phyloP scores from a whole-genome alignment of 805 yeast species.

The Cyberlindnera japonica region DNA sequence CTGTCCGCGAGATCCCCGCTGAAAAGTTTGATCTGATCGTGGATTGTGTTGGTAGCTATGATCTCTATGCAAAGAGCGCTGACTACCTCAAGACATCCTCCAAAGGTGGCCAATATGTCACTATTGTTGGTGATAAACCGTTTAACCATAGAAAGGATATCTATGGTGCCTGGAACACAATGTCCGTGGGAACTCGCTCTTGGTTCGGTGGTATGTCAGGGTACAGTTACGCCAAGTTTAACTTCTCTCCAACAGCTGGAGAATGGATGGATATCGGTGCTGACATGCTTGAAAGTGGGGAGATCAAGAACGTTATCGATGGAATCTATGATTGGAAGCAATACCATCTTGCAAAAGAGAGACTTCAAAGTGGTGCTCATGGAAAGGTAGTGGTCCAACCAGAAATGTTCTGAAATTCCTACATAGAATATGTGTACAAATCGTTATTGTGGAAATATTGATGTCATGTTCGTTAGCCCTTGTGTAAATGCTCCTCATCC shows the following conservation, averaged over 20 bases:
- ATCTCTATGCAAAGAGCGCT: constrained; percentile 38
- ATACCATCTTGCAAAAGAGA: constrained; percentile 49
- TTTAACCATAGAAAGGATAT: constrained; percentile 36
- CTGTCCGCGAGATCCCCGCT: constrained; percentile 16
- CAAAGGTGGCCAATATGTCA: constrained; percentile 48
- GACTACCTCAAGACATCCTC: constrained; percentile 39
- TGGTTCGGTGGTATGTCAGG: constrained; percentile 35
- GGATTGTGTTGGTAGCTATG: constrained; percentile 69
- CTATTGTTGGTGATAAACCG: constrained; percentile 61
- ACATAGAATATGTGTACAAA: no score
- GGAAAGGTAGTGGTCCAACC: constrained; percentile 64
- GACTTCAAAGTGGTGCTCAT: constrained; percentile 48
- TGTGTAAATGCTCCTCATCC: no score
- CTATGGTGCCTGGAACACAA: constrained; percentile 34
- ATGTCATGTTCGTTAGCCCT: background rate
- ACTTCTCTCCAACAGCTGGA: constrained; percentile 29
- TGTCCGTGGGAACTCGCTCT: constrained; percentile 34
- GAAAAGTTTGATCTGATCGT: constrained; percentile 56
- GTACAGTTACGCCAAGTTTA: constrained; percentile 34
- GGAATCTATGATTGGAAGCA: constrained; percentile 54
- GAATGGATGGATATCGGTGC: constrained; percentile 41
- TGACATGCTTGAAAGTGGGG: constrained; percentile 44
- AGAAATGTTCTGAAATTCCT: constrained; percentile 40
- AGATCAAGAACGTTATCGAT: constrained; percentile 50
- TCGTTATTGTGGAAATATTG: background rate